Evolutionary conservation across 352 stramenopile genomes (phyloP).

Genomic region (Globisporangium emineosum): DNA sequence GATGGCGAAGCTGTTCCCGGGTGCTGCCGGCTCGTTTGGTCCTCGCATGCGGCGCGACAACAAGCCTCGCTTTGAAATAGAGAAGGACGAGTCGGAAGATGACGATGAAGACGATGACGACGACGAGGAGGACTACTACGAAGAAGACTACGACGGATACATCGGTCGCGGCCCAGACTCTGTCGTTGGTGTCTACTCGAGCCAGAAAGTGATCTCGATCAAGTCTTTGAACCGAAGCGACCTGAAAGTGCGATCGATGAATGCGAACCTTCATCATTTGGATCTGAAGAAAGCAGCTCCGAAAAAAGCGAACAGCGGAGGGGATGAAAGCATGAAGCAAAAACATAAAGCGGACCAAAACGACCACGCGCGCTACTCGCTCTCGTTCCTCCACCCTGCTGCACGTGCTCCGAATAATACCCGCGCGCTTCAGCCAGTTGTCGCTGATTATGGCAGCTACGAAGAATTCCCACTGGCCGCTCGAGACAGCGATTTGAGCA

Average conservation of each 20-base stretch:
- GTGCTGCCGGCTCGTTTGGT: neutral
- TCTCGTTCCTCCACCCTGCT: constrained; percentile 51
- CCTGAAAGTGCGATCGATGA: constrained; percentile 16
- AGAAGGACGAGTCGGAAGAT: constrained; percentile 7
- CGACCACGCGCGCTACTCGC: constrained; percentile 17
- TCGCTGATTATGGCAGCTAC: constrained; percentile 41
- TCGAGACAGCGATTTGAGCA: constrained; percentile 28
- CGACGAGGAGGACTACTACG: constrained; percentile 16
- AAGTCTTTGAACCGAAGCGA: constrained; percentile 33
- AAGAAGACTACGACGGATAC: constrained; percentile 27
- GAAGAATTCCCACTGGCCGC: constrained; percentile 25
- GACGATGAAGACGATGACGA: constrained; percentile 8
- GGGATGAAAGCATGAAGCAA: constrained; percentile 1
- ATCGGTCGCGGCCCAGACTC: constrained; percentile 21
- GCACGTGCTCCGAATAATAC: neutral
- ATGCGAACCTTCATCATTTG: neutral
- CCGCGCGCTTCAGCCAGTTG: constrained; percentile 22
- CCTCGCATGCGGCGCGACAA: constrained; percentile 6
- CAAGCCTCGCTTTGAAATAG: neutral
- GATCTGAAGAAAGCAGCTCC: neutral
- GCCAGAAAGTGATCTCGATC: constrained; percentile 62
- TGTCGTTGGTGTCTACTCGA: constrained; percentile 17
- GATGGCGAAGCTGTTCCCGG: constrained; percentile 17
- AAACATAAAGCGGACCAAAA: neutral
- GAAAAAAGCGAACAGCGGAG: constrained; percentile 4